These are phyloP conservation scores for Aspergillus nanangensis DNA, from an alignment of 495 filamentous ascomycete genomes.

Conservation along the genomic window DNA sequence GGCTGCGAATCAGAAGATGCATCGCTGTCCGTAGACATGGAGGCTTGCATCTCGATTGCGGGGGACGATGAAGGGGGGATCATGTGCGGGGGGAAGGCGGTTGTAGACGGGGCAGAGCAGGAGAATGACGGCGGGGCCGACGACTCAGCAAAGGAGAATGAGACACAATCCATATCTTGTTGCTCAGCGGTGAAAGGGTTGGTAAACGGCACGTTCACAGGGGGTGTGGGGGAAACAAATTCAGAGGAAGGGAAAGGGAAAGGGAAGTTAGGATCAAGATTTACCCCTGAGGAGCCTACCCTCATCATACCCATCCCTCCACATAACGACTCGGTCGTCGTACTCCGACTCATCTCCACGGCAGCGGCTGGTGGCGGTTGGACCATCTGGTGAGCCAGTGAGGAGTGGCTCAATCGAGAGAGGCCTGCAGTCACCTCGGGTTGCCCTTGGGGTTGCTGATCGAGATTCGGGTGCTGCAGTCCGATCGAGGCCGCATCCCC, in stretches of 20 bases:
- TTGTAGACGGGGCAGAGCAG: conserved; percentile 30
- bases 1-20: conserved; percentile 22
- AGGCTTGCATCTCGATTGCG: conserved; percentile 31
- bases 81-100: conserved; percentile 17
- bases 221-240: conserved; percentile 28
- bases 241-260: conserved; percentile 31
- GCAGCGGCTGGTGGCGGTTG: conserved; percentile 14
- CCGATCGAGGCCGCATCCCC: conserved; percentile 23
- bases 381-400: conserved; percentile 17
- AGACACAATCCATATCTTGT: conserved; percentile 23
- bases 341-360: conserved; percentile 43
- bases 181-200: conserved; percentile 16
- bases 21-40: conserved; percentile 30
- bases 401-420: conserved; percentile 9
- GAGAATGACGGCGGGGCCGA: conserved; percentile 23
- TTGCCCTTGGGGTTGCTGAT: conserved; percentile 11
- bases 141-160: conserved; percentile 25
- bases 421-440: conserved; percentile 12
- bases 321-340: conserved; percentile 40
- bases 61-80: conserved; percentile 13
- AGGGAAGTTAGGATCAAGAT: conserved; percentile 26
- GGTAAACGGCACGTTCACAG: conserved; percentile 26
- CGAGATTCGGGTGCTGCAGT: conserved; percentile 19
- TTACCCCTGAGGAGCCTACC: conserved; percentile 35
- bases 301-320: conserved; percentile 41